Conservation (phyloP, 352 stramenopile genomes). For the Lagenidium giganteum region DNA sequence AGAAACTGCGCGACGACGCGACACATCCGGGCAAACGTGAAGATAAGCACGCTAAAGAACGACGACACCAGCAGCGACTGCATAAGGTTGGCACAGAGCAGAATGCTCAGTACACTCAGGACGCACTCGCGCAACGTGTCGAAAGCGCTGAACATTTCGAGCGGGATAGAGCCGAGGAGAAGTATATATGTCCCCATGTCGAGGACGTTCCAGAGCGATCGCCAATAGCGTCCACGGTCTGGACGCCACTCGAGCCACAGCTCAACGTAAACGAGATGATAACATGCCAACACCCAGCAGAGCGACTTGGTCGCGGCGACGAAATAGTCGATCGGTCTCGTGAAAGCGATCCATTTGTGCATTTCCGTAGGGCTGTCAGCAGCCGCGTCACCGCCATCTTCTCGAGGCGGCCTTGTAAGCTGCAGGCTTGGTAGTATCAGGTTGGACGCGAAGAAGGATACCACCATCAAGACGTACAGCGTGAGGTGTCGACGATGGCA, state of each 20-base stretch:
- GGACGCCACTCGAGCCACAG: conserved; percentile 46
- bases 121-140: conserved; percentile 39
- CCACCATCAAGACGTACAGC: conserved; percentile 41
- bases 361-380: conserved; percentile 17
- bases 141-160: conserved; percentile 29
- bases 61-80: conserved; percentile 46
- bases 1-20: conserved; percentile 45
- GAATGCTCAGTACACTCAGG: conserved; percentile 42
- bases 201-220: conserved; percentile 47
- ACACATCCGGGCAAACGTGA: conserved; percentile 60
- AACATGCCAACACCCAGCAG: conserved; percentile 38
- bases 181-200: conserved; percentile 46
- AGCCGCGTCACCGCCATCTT: conserved; percentile 25
- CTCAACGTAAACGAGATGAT: conserved; percentile 54
- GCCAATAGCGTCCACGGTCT: conserved; percentile 35
- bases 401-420: too few species aligned
- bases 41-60: conserved; percentile 58
- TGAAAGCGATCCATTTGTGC: conserved; percentile 35
- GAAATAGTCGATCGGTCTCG: conserved; percentile 30
- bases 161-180: conserved; percentile 38
- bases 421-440: conserved; percentile 36
- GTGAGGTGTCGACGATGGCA: conserved; percentile 35
- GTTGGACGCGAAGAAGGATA: conserved; percentile 51
- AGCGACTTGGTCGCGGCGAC: conserved; percentile 31
- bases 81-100: conserved; percentile 52